Evolutionary conservation across 1,284 basidiomycete species (phyloP).

Genomic region (Hypsizygus ulmarius): DNA sequence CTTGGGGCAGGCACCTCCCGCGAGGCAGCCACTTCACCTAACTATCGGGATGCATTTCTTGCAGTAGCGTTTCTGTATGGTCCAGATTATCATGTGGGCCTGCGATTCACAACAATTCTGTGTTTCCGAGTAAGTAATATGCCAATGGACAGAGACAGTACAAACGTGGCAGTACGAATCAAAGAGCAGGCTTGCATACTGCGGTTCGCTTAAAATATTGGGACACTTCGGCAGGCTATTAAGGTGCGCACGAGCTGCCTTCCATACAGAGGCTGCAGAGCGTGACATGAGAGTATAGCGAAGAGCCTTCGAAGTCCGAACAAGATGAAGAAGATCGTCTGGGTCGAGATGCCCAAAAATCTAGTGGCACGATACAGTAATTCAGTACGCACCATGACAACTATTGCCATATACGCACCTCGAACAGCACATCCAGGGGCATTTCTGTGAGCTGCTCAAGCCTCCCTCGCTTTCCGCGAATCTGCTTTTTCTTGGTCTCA

Average conservation of each 20-base stretch:
- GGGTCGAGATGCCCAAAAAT: constrained; percentile 27
- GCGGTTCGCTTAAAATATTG: constrained; percentile 25
- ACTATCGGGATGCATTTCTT: no score
- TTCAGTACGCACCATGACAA: neutral
- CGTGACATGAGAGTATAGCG: constrained; percentile 23
- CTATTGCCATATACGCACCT: no score
- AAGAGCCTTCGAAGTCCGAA: constrained; percentile 26
- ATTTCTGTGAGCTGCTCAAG: no score
- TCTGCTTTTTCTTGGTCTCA: no score
- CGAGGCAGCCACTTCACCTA: no score
- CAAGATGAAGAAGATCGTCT: constrained; percentile 28
- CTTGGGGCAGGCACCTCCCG: no score
- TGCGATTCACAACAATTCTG: no score
- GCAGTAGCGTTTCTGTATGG: no score
- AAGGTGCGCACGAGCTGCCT: constrained; percentile 17
- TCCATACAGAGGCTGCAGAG: constrained; percentile 23
- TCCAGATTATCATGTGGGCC: no score
- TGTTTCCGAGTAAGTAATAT: no score
- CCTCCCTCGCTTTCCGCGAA: no score
- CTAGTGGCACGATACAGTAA: constrained; percentile 10
- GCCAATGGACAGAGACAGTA: neutral
- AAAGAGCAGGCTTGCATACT: constrained; percentile 26
- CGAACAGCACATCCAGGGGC: no score
- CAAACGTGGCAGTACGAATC: constrained; percentile 23
- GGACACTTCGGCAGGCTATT: constrained; percentile 25